Conservation (phyloP, 768 basidiomycete genomes). For the Lactarius hengduanensis region DNA sequence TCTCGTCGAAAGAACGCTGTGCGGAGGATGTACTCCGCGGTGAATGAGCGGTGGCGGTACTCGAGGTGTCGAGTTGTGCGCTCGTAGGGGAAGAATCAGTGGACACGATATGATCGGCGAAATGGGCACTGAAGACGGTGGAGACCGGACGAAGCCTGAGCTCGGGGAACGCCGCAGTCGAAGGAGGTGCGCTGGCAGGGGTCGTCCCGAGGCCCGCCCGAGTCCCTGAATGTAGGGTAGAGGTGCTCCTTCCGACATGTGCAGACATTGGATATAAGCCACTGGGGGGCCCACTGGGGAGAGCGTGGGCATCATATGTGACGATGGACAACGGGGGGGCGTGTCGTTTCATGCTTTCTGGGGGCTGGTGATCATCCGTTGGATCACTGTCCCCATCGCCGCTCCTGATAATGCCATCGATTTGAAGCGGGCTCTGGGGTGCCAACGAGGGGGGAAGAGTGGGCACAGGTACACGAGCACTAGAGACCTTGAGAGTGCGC, state of each 20-base stretch:
- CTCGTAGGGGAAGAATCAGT: slow-evolving; percentile 37
- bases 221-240: slow-evolving; percentile 23
- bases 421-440: slow-evolving; percentile 19
- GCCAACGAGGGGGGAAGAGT: slow-evolving; percentile 21
- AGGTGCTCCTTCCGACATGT: background rate
- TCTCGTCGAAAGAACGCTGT: slow-evolving; percentile 34
- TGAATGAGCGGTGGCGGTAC: slow-evolving; percentile 42
- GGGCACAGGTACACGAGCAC: slow-evolving; percentile 30
- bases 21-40: slow-evolving; percentile 40
- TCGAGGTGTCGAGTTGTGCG: slow-evolving; percentile 49
- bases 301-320: background rate
- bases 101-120: slow-evolving; percentile 45
- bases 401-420: slow-evolving; percentile 10
- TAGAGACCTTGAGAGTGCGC: slow-evolving; percentile 29
- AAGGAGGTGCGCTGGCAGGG: slow-evolving; percentile 60
- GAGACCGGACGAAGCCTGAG: slow-evolving; percentile 76
- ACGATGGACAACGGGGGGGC: slow-evolving; percentile 17
- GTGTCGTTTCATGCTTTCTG: background rate
- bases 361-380: background rate
- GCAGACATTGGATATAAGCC: background rate
- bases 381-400: slow-evolving; percentile 4
- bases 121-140: slow-evolving; percentile 69
- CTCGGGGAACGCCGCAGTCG: slow-evolving; percentile 58
- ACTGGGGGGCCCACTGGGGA: background rate
- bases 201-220: slow-evolving; percentile 32